Evolutionary conservation across 1,284 basidiomycete genomes (phyloP), one percentile per base, ranked within the genome.

Genomic region (Heterobasidion parviporum): DNA sequence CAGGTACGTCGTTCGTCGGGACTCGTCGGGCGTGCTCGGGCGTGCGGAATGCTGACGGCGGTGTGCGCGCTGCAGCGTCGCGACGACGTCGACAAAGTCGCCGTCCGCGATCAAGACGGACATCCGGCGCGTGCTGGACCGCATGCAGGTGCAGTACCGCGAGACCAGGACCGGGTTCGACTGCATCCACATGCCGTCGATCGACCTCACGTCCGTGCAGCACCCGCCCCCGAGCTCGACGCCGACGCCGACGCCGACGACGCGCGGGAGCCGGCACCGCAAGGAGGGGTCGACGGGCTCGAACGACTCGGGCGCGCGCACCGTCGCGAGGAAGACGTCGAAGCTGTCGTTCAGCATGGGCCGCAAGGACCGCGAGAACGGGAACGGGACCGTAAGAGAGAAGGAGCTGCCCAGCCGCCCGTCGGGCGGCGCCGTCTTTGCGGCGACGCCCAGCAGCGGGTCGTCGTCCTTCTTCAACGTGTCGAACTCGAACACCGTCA

Each of bases 101-200:
- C 89, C 94, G 2, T 74, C 80, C 6, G 79, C 83, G 12, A 86
- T 98, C 70, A 89, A 93, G 65, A 74, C 79, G 41, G 94, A 98
- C 69, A 87, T 99, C 60, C 80, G 84, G 48, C 82, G 85, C 15
- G 94, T 98, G 1, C 78, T 99, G 46, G 92, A 96, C 63, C 82
- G 94, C 50, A 92, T 98, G 81, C 93, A 95, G 58, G 89, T 99
- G 51, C 92, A 94, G 69, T 93, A 96, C 69, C 82, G 92, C 44
- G 92, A 95, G 68, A 94, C 86, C 64, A 89, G 87, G 68, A 81
- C 85, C 55, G 96, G 96, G 0, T 99, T 95, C 68, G 96, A 98
- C 69, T 99, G 96, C 71, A 89, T 96, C 26, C 94, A 98, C 68
- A 74, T 92, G 52, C 96, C 96, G 0, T 94, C 91, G 32, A 96